These are phyloP conservation scores for Amesomyces nigricolor DNA, from an alignment of 2,329 filamentous ascomycete species.

Conservation along the genomic window DNA sequence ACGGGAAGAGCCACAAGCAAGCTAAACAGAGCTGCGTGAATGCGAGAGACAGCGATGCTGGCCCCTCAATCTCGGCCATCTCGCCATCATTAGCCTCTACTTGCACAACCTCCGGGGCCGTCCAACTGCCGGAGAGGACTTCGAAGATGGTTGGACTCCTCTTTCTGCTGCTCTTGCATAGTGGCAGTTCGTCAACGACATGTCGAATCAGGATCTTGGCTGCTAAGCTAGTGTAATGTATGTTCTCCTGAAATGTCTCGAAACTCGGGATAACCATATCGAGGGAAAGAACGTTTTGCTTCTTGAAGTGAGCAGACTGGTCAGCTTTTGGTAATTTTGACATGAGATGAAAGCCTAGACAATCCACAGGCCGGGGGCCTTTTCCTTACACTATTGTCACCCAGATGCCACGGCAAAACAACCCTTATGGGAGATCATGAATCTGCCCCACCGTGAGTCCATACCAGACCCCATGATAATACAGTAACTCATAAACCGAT, in stretches of 20 bases:
- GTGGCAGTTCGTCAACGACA: conserved; percentile 8
- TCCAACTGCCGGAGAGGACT: conserved; percentile 13
- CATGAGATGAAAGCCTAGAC: no score
- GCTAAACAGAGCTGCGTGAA: conserved; percentile 14
- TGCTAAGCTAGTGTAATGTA: conserved; percentile 17
- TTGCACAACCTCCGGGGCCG: conserved; percentile 8
- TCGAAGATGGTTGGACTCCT: conserved; percentile 13
- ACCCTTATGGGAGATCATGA: no score
- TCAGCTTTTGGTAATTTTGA: no score
- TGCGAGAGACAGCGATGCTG: conserved; percentile 9
- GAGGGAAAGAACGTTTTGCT: conserved; percentile 11
- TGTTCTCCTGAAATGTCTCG: conserved; percentile 21
- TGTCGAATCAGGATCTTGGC: conserved; percentile 17
- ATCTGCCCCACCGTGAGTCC: no score
- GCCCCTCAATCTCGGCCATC: conserved; percentile 7
- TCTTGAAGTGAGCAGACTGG: no score
- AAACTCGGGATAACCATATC: conserved; percentile 20
- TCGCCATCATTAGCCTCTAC: conserved; percentile 11
- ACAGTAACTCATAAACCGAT: no score
- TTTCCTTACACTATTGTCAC: no score
- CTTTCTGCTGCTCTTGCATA: conserved; percentile 16
- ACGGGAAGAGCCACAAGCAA: conserved; percentile 13
- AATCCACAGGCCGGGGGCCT: no score
- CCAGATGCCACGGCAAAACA: no score
- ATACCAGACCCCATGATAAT: no score